A percentile compares a stretch with the other conserved stretches of the same genome.
Conservation (phyloP, 1,284 basidiomycete genomes). For the Apiotrichum domesticum region DNA sequence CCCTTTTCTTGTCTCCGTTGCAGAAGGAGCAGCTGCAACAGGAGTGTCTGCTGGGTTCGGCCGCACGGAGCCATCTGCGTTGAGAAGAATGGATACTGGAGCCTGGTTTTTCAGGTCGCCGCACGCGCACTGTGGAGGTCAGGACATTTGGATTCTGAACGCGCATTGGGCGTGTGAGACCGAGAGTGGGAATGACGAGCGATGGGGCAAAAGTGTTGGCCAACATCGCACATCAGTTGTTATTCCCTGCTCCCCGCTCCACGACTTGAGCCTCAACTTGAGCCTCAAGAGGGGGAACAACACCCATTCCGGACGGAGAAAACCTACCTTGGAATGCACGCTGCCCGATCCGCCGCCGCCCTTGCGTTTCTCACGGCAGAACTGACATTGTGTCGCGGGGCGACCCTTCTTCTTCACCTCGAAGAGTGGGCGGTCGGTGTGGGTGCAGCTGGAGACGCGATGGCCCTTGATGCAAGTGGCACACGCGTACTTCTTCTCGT, state of each 20-base stretch:
- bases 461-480: constrained; percentile 79
- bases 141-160: too few relatives aligned
- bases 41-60: constrained; percentile 6
- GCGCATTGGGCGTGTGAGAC: too few relatives aligned
- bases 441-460: constrained; percentile 67
- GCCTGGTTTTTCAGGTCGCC: constrained; percentile 26
- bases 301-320: background rate
- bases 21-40: background rate
- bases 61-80: constrained; percentile 29
- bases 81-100: constrained; percentile 8
- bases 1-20: constrained; percentile 35
- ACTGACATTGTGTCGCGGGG: constrained; percentile 70
- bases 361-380: constrained; percentile 68
- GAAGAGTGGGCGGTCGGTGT: constrained; percentile 67
- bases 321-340: constrained; percentile 40
- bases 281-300: background rate
- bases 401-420: constrained; percentile 74
- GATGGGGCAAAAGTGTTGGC: too few relatives aligned
- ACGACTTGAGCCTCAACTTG: too few relatives aligned
- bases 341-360: constrained; percentile 36
- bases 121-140: constrained; percentile 30
- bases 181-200: too few relatives aligned
- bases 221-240: too few relatives aligned
- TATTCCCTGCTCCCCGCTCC: too few relatives aligned
- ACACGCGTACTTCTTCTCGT: constrained; percentile 63